Conservation (phyloP, 495 filamentous ascomycete genomes). For the Pyrenula massariospora region DNA sequence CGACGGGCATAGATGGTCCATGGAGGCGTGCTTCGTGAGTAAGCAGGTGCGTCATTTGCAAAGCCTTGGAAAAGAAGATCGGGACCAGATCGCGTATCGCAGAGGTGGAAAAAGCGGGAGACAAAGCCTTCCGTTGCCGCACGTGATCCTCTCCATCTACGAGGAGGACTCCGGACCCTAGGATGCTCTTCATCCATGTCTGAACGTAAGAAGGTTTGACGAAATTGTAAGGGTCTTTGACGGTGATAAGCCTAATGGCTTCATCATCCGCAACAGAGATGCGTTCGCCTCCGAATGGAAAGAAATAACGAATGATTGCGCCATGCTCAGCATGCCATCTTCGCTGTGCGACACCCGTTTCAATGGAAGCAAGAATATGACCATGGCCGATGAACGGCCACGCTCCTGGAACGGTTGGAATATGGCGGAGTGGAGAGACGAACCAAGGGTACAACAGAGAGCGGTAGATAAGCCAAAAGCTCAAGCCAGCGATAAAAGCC, state of each 20-base stretch:
- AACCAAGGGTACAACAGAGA: constrained; percentile 29
- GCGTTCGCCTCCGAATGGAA: constrained; percentile 30
- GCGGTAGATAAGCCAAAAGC: constrained; percentile 27
- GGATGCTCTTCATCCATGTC: constrained; percentile 36
- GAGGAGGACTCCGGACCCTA: constrained; percentile 34
- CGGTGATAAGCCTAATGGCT: constrained; percentile 34
- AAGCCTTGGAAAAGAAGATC: constrained; percentile 36
- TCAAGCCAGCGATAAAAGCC: background rate
- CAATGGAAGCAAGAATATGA: constrained; percentile 23
- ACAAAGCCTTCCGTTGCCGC: constrained; percentile 33
- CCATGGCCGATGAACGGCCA: constrained; percentile 28
- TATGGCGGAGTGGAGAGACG: constrained; percentile 26
- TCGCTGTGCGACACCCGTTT: constrained; percentile 26
- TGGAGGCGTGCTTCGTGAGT: constrained; percentile 21
- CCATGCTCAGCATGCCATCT: constrained; percentile 29
- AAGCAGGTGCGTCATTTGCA: constrained; percentile 30
- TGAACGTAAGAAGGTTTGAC: constrained; percentile 36
- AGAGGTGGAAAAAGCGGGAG: constrained; percentile 31
- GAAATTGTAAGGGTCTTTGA: constrained; percentile 41
- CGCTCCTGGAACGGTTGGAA: constrained; percentile 29
- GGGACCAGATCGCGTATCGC: constrained; percentile 32
- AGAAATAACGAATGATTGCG: constrained; percentile 30
- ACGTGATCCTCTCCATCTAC: constrained; percentile 32
- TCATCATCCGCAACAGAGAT: constrained; percentile 30
- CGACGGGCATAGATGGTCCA: constrained; percentile 16